Evolutionary conservation across 768 basidiomycete species (phyloP).

Genomic region (Auricularia heimuer): DNA sequence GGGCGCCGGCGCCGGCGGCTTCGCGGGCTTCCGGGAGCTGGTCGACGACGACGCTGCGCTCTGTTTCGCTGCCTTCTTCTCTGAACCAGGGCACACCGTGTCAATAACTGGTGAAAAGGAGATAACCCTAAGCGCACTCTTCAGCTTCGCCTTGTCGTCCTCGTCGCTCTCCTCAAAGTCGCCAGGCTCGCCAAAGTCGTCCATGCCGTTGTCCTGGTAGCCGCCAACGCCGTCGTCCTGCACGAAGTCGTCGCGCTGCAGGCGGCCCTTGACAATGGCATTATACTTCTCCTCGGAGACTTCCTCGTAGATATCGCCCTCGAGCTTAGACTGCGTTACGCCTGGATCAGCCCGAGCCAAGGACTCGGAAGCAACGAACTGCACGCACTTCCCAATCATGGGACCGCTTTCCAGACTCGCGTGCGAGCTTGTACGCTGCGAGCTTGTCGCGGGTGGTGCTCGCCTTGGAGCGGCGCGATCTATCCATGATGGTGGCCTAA

Average conservation of each 20-base stretch:
- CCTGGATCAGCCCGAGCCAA: background rate
- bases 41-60: constrained; percentile 36
- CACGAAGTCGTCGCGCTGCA: constrained; percentile 88
- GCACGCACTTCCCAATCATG: background rate
- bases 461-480: no score
- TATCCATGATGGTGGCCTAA: background rate
- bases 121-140: constrained; percentile 23
- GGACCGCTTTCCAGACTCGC: background rate
- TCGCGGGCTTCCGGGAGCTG: constrained; percentile 17
- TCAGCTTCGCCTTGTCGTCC: constrained; percentile 41
- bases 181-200: constrained; percentile 63
- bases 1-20: constrained; percentile 36
- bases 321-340: constrained; percentile 7
- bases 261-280: constrained; percentile 69
- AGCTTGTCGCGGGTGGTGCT: background rate
- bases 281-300: constrained; percentile 86
- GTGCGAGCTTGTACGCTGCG: background rate
- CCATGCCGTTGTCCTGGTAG: constrained; percentile 95
- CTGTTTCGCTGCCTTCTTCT: constrained; percentile 23
- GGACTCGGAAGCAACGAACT: background rate
- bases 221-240: constrained; percentile 86
- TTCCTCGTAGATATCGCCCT: constrained; percentile 74
- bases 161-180: constrained; percentile 41
- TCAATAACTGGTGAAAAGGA: background rate
- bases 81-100: constrained; percentile 11